Base-by-base conservation (phyloP, 2,329 filamentous ascomycete genomes). In the Hypocrella siamensis region DNA sequence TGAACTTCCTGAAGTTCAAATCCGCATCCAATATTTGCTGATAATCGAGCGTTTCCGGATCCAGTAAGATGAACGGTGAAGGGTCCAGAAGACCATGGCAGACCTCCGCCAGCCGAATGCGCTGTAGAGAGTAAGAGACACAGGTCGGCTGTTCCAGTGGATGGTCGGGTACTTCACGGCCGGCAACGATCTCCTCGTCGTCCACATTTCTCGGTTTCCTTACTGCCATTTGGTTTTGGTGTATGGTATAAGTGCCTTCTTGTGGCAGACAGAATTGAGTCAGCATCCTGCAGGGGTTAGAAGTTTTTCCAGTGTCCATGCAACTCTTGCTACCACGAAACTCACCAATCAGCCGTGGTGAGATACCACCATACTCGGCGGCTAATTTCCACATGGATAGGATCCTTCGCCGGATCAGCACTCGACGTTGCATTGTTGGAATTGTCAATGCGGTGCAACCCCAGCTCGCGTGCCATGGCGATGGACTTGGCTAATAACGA, bases 361-460 rank as follows among this genome's bases (percentile, higher is more conserved):
- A 63, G 43, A 37, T 60, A 57, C 58, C 59, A 63, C 60, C 59
- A 63, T 4, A 60, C 39, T 28, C 60, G 46, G 14, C 59, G 45
- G 26, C 53, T 58, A 24, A 56, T 47, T 33, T 63, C 60, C 5
- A 39, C 42, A 21, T 45, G 44, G 2, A 52, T 11, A 15, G 45
- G 46, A 3, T 38, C 37, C 15, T 37, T 34, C 14, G 44, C 47
- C 6, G 48, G 41, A 14, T 35, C 22, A 3, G 43, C 42, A 1
- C 40, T 39, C 7, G 38, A 33, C 6, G 37, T 19, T 4, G 36
- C 30, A 6, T 40, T 38, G 4, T 41, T 38, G 3, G 49, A 41
- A n/a, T 53, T 30, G n/a, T 62, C 60, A 0, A 59, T 38, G 6
- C 58, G 43, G 38, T 63, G 58, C 4, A 63, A 28, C 4, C 46